phyloP scores from a whole-genome alignment of 202 grass and related monocot genomes.

The Schoenoplectus triqueter region DNA sequence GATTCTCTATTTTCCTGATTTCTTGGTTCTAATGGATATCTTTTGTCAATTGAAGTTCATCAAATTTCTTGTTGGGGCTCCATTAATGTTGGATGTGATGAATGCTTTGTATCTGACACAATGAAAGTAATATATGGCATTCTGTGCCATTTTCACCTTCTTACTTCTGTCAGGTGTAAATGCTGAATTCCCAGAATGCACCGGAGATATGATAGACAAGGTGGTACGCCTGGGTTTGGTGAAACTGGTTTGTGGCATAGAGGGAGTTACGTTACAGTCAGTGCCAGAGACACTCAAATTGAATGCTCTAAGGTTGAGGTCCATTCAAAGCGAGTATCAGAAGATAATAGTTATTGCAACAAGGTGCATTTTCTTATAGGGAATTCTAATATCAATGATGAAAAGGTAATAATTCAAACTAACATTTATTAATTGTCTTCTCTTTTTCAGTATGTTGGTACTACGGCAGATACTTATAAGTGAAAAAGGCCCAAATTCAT shows the following conservation, averaged over 20 bases:
- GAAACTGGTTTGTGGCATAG: conserved; percentile 59
- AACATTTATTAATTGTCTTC: neutral
- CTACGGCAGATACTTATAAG: conserved; percentile 76
- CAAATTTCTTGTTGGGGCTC: neutral
- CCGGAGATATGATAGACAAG: conserved; percentile 73
- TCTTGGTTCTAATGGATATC: neutral
- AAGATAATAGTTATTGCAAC: conserved; percentile 84
- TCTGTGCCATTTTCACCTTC: neutral
- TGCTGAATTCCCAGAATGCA: conserved; percentile 63
- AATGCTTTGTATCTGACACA: conserved; percentile 1
- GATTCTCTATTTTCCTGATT: conserved; percentile 1
- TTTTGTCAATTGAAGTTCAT: neutral
- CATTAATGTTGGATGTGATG: neutral
- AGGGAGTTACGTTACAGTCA: conserved; percentile 62
- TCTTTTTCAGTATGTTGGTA: conserved; percentile 67
- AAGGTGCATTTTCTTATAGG: conserved; percentile 48
- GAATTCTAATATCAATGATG: neutral
- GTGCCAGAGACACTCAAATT: conserved; percentile 74
- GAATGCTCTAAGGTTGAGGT: conserved; percentile 70
- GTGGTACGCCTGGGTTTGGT: conserved; percentile 70
- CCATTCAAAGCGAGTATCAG: conserved; percentile 72
- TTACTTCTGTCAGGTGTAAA: conserved; percentile 27
- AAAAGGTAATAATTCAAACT: neutral
- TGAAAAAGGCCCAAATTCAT: conserved; percentile 49
- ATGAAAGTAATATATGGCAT: neutral